These are phyloP conservation scores for Solanum gandarillasii DNA, from an alignment of 257 asterid genomes.

Conservation along the genomic window DNA sequence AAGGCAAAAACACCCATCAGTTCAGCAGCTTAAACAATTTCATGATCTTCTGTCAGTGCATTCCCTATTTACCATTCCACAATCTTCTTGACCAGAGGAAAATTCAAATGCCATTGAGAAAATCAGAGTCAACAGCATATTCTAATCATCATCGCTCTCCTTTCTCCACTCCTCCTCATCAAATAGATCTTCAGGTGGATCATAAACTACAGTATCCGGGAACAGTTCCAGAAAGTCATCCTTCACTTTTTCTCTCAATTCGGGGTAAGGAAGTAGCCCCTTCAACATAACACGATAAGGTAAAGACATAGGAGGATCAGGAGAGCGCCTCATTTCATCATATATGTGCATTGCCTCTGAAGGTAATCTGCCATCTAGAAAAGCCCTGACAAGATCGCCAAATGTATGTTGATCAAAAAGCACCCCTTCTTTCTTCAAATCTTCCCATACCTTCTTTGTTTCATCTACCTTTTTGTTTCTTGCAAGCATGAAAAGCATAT, in stretches of 20 bases:
- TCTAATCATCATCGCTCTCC: slow-evolving; percentile 43
- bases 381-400: slow-evolving; percentile 87
- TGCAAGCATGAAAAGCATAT: slow-evolving; percentile 94
- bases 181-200: slow-evolving; percentile 75
- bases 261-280: slow-evolving; percentile 72
- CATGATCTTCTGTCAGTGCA: not conserved
- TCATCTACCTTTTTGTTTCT: slow-evolving; percentile 66
- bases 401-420: slow-evolving; percentile 92
- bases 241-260: slow-evolving; percentile 81
- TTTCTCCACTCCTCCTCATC: slow-evolving; percentile 31
- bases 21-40: not conserved
- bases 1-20: not conserved
- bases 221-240: slow-evolving; percentile 80
- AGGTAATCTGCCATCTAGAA: slow-evolving; percentile 52
- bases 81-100: not conserved
- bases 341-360: slow-evolving; percentile 74
- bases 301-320: slow-evolving; percentile 66
- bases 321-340: slow-evolving; percentile 77
- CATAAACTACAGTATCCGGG: slow-evolving; percentile 70
- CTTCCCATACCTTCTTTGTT: slow-evolving; percentile 65
- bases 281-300: slow-evolving; percentile 82
- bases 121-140: not conserved
- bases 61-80: not conserved
- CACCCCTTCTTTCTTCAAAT: slow-evolving; percentile 62
- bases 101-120: not conserved